A percentile compares a stretch with the other conserved stretches of the same genome.
phyloP scores from a whole-genome alignment of 306 rosid genomes.

The Gastrolobium villosum region DNA sequence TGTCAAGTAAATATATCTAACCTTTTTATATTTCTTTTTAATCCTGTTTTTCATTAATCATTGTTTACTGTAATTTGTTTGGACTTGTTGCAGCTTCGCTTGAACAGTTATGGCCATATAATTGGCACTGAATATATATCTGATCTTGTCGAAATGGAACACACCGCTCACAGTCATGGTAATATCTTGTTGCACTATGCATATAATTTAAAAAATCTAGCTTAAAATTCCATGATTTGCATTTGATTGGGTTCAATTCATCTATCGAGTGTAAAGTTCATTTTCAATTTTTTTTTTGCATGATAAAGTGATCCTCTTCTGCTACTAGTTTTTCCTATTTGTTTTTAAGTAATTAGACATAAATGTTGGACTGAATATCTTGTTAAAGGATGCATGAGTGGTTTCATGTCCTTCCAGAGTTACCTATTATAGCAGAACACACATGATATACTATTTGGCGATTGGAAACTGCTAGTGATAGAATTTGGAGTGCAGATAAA shows the following conservation, averaged over 20 bases:
- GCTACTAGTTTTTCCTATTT: too few species aligned
- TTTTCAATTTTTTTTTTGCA: too few species aligned
- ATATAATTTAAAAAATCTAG: conserved; percentile 14
- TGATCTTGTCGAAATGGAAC: conserved; percentile 97
- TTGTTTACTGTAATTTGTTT: conserved; percentile 28
- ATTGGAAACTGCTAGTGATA: too few species aligned
- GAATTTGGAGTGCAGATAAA: too few species aligned
- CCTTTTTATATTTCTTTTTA: neutral
- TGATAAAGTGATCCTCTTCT: too few species aligned
- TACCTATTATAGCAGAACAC: too few species aligned
- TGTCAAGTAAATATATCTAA: conserved; percentile 25
- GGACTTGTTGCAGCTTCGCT: conserved; percentile 80
- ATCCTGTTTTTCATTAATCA: neutral
- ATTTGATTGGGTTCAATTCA: conserved; percentile 25
- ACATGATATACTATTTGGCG: too few species aligned
- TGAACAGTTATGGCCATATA: conserved; percentile 81
- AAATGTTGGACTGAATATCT: too few species aligned
- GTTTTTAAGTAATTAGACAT: too few species aligned
- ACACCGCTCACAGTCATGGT: conserved; percentile 74
- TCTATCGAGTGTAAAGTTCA: conserved; percentile 8
- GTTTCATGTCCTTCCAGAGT: too few species aligned
- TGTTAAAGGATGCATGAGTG: too few species aligned
- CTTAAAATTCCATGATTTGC: conserved; percentile 18
- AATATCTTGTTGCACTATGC: conserved; percentile 47
- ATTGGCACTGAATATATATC: conserved; percentile 93